Evolutionary conservation across 1,284 basidiomycete genomes (phyloP).

Genomic region (Ustilago tritici): DNA sequence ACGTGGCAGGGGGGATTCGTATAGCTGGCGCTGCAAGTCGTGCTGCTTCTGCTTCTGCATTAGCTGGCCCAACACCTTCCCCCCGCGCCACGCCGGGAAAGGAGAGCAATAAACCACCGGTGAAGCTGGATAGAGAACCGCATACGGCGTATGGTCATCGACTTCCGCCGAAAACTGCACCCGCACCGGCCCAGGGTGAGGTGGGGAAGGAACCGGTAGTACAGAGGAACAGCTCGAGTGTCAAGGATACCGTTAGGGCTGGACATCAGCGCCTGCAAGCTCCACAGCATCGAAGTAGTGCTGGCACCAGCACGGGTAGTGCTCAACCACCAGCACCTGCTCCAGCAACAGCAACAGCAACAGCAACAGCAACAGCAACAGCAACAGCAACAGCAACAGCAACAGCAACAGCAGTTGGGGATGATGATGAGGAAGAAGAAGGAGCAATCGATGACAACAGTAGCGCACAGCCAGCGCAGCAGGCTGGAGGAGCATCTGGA

Average conservation of each 20-base stretch:
- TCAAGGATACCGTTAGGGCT: not conserved
- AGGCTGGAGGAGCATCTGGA: not conserved
- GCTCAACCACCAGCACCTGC: not conserved
- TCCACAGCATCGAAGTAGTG: conserved; percentile 5
- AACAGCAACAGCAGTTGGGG: not conserved
- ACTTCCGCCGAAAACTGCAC: not conserved
- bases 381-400: no score
- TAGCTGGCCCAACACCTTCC: not conserved
- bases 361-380: not conserved
- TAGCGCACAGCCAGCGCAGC: not conserved
- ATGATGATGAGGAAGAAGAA: conserved; percentile 49
- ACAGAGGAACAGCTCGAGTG: not conserved
- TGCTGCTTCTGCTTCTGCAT: conserved; percentile 1
- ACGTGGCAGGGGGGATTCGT: conserved; percentile 23
- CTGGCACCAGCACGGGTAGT: not conserved
- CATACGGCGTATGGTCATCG: not conserved
- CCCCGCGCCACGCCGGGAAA: not conserved
- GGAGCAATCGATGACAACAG: conserved; percentile 37
- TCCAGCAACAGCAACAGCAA: not conserved
- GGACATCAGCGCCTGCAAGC: not conserved
- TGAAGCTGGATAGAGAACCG: conserved; percentile 24
- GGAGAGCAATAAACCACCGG: not conserved
- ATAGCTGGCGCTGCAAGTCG: conserved; percentile 37
- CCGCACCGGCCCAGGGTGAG: no score
- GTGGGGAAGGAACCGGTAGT: no score